These are phyloP conservation scores for Nelumbo lutea DNA, from an alignment of 164 flowering plant genomes.

Conservation along the genomic window DNA sequence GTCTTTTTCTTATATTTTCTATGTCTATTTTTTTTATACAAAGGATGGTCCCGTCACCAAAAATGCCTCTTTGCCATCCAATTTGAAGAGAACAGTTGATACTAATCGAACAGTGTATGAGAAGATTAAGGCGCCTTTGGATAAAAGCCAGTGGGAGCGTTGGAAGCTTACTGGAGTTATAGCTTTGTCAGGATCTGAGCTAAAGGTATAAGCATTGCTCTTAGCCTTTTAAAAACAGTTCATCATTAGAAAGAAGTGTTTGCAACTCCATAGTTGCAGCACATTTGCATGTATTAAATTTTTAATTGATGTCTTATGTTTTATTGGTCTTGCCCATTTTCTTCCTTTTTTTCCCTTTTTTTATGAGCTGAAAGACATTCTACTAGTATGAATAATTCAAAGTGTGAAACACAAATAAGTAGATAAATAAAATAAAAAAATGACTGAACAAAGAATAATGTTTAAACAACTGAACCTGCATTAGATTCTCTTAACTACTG, in stretches of 20 bases:
- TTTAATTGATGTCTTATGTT: too few species aligned
- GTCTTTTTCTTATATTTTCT: too few species aligned
- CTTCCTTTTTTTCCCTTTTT: too few species aligned
- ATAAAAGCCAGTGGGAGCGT: constrained; percentile 42
- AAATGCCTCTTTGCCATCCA: constrained; percentile 30
- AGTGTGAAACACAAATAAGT: too few species aligned
- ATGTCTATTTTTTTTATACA: constrained; percentile 19
- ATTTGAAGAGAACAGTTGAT: constrained; percentile 21
- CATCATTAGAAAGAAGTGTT: background rate
- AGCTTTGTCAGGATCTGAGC: constrained; percentile 45
- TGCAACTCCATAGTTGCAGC: background rate
- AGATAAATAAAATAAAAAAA: too few species aligned
- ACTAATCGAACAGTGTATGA: constrained; percentile 3
- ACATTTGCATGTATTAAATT: background rate
- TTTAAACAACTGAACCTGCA: too few species aligned
- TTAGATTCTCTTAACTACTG: too few species aligned
- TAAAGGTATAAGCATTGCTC: constrained; percentile 49
- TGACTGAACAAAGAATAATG: too few species aligned
- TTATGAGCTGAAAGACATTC: too few species aligned
- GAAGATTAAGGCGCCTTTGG: constrained; percentile 22
- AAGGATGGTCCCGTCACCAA: constrained; percentile 68
- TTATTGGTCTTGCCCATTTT: too few species aligned
- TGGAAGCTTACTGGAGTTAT: constrained; percentile 79
- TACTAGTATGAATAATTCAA: too few species aligned
- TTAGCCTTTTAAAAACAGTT: background rate